Evolutionary conservation across 352 stramenopile species (phyloP).

Genomic region (Phytophthora pseudosyringae): DNA sequence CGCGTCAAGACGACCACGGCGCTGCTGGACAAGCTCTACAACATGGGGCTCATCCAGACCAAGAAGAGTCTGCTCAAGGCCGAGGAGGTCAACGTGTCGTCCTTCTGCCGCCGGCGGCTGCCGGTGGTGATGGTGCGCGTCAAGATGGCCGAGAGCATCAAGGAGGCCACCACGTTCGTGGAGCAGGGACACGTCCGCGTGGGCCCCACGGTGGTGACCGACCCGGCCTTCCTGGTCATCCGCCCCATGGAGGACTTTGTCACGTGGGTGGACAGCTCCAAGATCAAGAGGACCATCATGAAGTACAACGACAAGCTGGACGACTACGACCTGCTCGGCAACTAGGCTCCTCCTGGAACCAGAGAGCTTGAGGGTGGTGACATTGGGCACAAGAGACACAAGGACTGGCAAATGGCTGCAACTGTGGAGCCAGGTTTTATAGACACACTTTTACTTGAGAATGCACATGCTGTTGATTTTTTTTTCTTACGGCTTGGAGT

Average conservation of each 20-base stretch:
- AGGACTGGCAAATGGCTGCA: background rate
- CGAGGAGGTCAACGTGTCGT: constrained; percentile 96
- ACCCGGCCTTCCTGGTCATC: constrained; percentile 98
- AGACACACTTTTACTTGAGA: constrained; percentile 19
- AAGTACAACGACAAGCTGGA: constrained; percentile 99
- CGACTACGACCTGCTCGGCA: constrained; percentile 99
- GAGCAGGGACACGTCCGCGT: constrained; percentile 98
- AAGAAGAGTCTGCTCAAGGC: constrained; percentile 97
- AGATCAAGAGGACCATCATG: constrained; percentile 97
- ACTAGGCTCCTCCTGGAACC: constrained; percentile 53
- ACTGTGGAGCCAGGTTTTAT: constrained; percentile 11
- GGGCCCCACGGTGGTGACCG: constrained; percentile 91
- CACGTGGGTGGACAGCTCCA: constrained; percentile 98
- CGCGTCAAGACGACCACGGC: constrained; percentile 97
- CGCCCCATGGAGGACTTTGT: constrained; percentile 99
- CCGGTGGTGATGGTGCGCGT: constrained; percentile 99
- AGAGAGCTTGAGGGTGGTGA: background rate
- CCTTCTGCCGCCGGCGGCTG: constrained; percentile 95
- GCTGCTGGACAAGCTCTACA: constrained; percentile 98
- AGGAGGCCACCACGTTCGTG: constrained; percentile 97
- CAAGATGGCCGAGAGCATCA: constrained; percentile 99
- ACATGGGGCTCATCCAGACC: constrained; percentile 97
- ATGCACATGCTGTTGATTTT: constrained; percentile 25
- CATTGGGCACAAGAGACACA: background rate
- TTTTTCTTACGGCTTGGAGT: background rate